These are phyloP conservation scores for Trypanosomatidae sp. DNA, from an alignment of 208 protist species.

Conservation along the genomic window DNA sequence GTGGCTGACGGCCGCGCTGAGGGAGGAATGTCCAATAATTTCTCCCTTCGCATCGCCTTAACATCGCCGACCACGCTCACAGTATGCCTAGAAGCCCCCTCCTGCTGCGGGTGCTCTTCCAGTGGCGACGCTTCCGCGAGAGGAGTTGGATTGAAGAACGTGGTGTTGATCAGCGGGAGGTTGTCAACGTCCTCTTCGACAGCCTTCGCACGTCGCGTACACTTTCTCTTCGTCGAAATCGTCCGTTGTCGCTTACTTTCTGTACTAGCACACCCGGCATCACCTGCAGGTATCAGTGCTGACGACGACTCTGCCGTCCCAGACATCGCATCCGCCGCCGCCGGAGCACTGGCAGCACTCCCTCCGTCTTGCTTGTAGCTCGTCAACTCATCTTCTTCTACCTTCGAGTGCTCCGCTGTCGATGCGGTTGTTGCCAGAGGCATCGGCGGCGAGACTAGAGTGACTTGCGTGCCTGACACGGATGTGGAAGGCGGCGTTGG, in stretches of 20 bases:
- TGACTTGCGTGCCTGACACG: neutral
- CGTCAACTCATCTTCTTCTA: neutral
- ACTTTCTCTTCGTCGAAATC: conserved; percentile 2
- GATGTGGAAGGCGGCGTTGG: neutral
- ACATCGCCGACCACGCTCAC: conserved; percentile 15
- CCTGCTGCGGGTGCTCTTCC: conserved; percentile 8
- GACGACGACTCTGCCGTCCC: neutral
- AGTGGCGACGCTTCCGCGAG: neutral
- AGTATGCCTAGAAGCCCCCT: neutral
- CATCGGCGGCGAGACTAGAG: neutral
- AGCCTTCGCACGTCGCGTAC: neutral
- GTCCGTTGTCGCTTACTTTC: conserved; percentile 10
- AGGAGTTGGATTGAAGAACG: neutral
- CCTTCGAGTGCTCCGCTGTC: neutral
- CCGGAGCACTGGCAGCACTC: neutral
- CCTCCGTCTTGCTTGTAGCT: neutral
- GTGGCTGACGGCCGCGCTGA: neutral
- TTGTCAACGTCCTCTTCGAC: neutral
- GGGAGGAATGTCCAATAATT: neutral
- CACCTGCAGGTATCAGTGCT: neutral
- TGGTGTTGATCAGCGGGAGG: neutral
- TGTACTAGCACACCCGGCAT: neutral
- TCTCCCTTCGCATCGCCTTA: conserved; percentile 9
- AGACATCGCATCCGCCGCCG: neutral
- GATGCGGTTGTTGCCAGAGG: neutral